Conservation (phyloP, 73 alveolate genomes). For the Symbiodinium pilosum region DNA sequence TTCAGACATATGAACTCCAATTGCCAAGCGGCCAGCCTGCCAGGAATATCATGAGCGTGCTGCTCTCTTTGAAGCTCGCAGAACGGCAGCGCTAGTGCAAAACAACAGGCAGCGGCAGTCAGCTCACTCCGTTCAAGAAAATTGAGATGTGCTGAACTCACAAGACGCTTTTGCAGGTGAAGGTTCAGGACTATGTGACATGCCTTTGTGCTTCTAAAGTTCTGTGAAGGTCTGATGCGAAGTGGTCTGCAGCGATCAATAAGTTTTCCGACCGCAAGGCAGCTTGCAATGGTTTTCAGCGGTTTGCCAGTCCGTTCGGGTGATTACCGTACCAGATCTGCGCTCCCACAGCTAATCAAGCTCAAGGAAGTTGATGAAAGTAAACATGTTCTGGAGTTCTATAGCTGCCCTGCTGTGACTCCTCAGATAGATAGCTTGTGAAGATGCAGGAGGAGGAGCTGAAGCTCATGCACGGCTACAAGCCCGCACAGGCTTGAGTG, state of each 20-base stretch:
- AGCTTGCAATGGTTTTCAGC: neutral
- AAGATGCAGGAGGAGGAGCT: constrained; percentile 46
- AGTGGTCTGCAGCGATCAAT: neutral
- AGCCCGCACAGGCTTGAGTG: constrained; percentile 68
- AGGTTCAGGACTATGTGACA: no score
- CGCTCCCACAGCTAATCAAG: no score
- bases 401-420: no score
- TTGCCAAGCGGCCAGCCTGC: neutral
- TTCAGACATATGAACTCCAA: neutral
- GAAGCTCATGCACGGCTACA: constrained; percentile 78
- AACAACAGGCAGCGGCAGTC: constrained; percentile 40
- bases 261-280: constrained; percentile 13
- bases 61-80: constrained; percentile 49
- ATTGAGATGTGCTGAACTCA: neutral
- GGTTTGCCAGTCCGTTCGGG: no score
- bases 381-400: no score
- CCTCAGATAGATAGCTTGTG: no score
- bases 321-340: no score
- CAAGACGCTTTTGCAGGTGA: neutral
- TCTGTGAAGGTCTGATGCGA: neutral
- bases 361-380: no score
- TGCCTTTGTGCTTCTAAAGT: no score
- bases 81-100: constrained; percentile 20
- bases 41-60: constrained; percentile 63
- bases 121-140: neutral